phyloP scores from a whole-genome alignment of 2,329 filamentous ascomycete species.

The Fusarium torreyae region DNA sequence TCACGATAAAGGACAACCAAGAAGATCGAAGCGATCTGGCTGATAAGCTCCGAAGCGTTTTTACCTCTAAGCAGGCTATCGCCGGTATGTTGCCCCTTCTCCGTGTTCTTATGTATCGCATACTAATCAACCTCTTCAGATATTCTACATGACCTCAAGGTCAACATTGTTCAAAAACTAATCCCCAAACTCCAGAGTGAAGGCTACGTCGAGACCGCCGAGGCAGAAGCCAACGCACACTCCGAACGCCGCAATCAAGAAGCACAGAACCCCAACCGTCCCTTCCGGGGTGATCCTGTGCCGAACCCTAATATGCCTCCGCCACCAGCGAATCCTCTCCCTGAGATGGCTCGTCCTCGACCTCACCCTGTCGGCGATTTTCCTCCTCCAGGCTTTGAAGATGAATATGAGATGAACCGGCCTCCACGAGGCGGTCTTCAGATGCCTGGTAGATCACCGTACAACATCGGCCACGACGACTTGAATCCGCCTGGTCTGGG shows the following conservation, averaged over 20 bases:
- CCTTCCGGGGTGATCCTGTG: conserved; percentile 61
- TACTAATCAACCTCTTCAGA: conserved; percentile 57
- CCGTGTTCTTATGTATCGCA: neutral
- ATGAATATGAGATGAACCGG: conserved; percentile 87
- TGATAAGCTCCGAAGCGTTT: conserved; percentile 71
- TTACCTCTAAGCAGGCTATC: conserved; percentile 81
- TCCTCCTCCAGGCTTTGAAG: conserved; percentile 91
- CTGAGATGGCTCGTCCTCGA: conserved; percentile 68
- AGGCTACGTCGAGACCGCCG: conserved; percentile 78
- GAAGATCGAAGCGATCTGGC: conserved; percentile 67
- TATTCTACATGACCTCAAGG: conserved; percentile 80
- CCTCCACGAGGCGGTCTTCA: conserved; percentile 59
- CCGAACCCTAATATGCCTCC: conserved; percentile 74
- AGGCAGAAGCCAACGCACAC: conserved; percentile 60
- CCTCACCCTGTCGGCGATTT: conserved; percentile 80
- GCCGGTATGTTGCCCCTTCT: conserved; percentile 53
- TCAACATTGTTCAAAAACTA: conserved; percentile 87
- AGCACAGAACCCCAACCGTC: conserved; percentile 54
- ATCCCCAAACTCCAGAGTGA: conserved; percentile 83
- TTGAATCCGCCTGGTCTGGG: conserved; percentile 89
- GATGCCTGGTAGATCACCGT: conserved; percentile 68
- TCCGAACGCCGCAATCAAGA: conserved; percentile 59
- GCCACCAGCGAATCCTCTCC: conserved; percentile 77
- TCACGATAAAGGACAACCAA: conserved; percentile 61
- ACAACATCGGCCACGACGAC: conserved; percentile 86